A percentile compares a stretch with the other conserved stretches of the same genome.
phyloP scores from a whole-genome alignment of 305 asterid genomes.

The Solanum chacoense region DNA sequence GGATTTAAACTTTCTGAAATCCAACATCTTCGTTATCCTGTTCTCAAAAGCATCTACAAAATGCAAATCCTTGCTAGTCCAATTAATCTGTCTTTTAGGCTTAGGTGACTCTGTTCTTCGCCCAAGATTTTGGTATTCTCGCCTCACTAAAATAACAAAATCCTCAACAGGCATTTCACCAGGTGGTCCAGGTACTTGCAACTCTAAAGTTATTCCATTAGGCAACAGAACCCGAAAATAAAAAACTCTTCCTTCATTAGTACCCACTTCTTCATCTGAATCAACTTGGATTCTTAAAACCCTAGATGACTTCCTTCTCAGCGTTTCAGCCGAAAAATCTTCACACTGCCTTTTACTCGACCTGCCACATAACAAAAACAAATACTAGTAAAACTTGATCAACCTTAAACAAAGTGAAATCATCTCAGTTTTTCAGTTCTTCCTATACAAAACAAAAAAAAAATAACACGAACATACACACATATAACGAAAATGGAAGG shows the following conservation, averaged over 20 bases:
- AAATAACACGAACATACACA: background rate
- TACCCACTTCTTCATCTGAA: conserved; percentile 3
- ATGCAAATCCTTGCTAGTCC: conserved; percentile 36
- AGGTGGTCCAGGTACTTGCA: conserved; percentile 15
- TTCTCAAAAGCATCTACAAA: conserved; percentile 32
- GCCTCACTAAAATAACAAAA: conserved; percentile 17
- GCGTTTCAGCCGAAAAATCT: background rate
- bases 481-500: background rate
- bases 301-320: background rate
- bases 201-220: conserved; percentile 33
- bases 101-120: conserved; percentile 8
- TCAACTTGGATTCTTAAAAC: background rate
- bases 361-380: background rate
- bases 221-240: conserved; percentile 44
- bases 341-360: background rate
- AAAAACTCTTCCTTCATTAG: background rate
- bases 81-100: conserved; percentile 22
- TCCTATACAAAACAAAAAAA: background rate
- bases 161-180: conserved; percentile 23
- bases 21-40: conserved; percentile 10
- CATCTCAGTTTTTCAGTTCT: background rate
- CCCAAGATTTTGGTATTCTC: conserved; percentile 4
- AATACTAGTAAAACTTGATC: background rate
- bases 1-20: conserved; percentile 21
- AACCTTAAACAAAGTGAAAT: background rate